Percentiles rank a stretch among this genome's conserved stretches.
These are phyloP conservation scores for Ceratocystis alfenasii DNA, from an alignment of 2,329 filamentous ascomycete species.

Conservation along the genomic window DNA sequence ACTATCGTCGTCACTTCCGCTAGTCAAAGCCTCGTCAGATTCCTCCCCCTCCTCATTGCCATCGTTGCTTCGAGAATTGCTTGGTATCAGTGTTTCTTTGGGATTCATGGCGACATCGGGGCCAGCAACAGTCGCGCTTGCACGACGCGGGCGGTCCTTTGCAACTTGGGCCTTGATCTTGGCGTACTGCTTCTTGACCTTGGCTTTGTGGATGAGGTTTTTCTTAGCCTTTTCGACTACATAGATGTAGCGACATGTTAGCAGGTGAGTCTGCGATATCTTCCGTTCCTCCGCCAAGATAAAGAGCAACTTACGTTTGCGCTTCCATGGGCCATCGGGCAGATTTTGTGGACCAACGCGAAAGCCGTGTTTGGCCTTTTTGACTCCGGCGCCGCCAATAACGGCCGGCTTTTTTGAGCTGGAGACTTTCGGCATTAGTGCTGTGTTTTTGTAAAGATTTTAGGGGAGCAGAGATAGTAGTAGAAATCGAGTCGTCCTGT, in stretches of 20 bases:
- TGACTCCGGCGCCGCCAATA: conserved; percentile 12
- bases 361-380: conserved; percentile 19
- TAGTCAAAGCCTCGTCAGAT: conserved; percentile 11
- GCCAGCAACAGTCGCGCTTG: not conserved
- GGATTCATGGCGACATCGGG: not conserved
- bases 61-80: conserved; percentile 23
- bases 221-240: conserved; percentile 80
- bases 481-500: too few relatives aligned
- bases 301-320: conserved; percentile 46
- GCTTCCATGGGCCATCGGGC: conserved; percentile 75
- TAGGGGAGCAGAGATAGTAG: too few relatives aligned
- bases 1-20: conserved; percentile 10
- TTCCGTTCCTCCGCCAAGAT: not conserved
- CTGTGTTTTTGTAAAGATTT: not conserved
- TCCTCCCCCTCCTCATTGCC: conserved; percentile 22
- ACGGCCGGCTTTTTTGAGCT: conserved; percentile 6
- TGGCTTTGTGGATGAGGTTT: conserved; percentile 79
- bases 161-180: conserved; percentile 54
- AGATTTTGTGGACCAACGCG: conserved; percentile 79
- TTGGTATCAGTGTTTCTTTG: not conserved
- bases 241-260: not conserved
- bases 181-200: conserved; percentile 82
- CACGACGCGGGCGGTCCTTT: conserved; percentile 14
- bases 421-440: not conserved
- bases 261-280: not conserved